Percentiles rank a stretch among this genome's conserved stretches.
These are phyloP conservation scores for Poa pratensis DNA, from an alignment of 176 grass and related monocot genomes.

Conservation along the genomic window DNA sequence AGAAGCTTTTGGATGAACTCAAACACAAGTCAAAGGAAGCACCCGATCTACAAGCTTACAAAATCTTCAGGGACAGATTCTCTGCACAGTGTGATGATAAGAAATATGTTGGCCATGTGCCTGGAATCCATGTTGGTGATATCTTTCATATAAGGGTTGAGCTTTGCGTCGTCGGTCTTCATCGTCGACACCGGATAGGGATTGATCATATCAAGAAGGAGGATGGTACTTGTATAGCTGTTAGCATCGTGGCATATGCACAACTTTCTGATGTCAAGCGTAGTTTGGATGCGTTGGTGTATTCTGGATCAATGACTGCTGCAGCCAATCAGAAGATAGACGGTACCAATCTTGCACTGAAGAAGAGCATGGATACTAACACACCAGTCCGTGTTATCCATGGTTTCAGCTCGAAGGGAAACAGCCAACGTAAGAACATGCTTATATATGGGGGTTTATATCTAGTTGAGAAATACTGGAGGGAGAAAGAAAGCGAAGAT, in stretches of 20 bases:
- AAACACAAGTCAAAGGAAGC: slow-evolving; percentile 36
- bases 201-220: slow-evolving; percentile 66
- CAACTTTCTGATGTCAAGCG: slow-evolving; percentile 48
- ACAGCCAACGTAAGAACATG: slow-evolving; percentile 51
- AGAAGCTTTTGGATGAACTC: slow-evolving; percentile 50
- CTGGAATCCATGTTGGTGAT: slow-evolving; percentile 75
- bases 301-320: slow-evolving; percentile 55
- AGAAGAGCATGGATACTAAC: slow-evolving; percentile 80
- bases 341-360: slow-evolving; percentile 65
- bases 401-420: slow-evolving; percentile 46
- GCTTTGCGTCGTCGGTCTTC: slow-evolving; percentile 79
- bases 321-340: slow-evolving; percentile 53
- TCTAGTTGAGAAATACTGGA: slow-evolving; percentile 78
- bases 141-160: slow-evolving; percentile 76
- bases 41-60: slow-evolving; percentile 62
- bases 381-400: slow-evolving; percentile 84
- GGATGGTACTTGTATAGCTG: slow-evolving; percentile 51
- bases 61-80: slow-evolving; percentile 65
- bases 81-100: slow-evolving; percentile 35
- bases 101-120: slow-evolving; percentile 73
- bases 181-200: slow-evolving; percentile 52
- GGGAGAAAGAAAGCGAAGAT: slow-evolving; percentile 50
- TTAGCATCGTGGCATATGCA: slow-evolving; percentile 71
- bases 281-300: slow-evolving; percentile 72
- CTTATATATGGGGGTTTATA: slow-evolving; percentile 84